phyloP scores from a whole-genome alignment of 1,139 yeast genomes.

The Candida tetrigidarum region DNA sequence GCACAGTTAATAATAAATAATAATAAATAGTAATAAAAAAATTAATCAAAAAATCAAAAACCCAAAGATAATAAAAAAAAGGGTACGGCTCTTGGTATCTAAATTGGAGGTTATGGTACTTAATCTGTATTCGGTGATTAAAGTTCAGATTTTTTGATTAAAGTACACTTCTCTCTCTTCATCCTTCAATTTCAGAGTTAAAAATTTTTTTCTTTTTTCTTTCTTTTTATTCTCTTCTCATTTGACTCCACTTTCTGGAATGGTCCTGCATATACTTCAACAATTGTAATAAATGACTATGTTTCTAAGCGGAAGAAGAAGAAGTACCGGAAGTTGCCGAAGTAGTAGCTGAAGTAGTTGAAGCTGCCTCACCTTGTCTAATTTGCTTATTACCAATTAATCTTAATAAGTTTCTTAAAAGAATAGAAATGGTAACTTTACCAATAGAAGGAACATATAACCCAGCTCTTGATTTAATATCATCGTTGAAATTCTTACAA shows the following conservation, averaged over 20 bases:
- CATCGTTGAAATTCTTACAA: conserved; percentile 81
- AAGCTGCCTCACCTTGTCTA: conserved; percentile 20
- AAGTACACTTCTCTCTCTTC: neutral
- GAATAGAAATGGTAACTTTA: conserved; percentile 94
- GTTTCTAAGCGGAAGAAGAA: too few relatives aligned
- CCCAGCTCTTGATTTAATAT: conserved; percentile 82
- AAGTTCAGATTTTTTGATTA: too few relatives aligned
- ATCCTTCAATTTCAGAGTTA: conserved; percentile 6
- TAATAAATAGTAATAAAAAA: too few relatives aligned
- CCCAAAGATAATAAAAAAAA: neutral
- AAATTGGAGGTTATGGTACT: too few relatives aligned
- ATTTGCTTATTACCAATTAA: conserved; percentile 65
- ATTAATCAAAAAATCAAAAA: neutral
- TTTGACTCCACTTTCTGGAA: conserved; percentile 2
- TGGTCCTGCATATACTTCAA: too few relatives aligned
- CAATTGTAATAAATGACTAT: too few relatives aligned
- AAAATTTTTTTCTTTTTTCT: neutral
- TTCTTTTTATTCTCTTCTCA: too few relatives aligned
- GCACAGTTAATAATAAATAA: too few relatives aligned
- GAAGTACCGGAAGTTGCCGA: too few relatives aligned
- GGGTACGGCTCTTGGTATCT: too few relatives aligned
- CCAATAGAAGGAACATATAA: conserved; percentile 95
- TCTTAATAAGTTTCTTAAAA: conserved; percentile 83
- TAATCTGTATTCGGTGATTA: too few relatives aligned
- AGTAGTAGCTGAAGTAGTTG: neutral